Percentiles rank a stretch among this genome's conserved stretches.
Evolutionary conservation across 192 early-diverging fungal genomes (phyloP).

Genomic region (Entrophospora sp.): DNA sequence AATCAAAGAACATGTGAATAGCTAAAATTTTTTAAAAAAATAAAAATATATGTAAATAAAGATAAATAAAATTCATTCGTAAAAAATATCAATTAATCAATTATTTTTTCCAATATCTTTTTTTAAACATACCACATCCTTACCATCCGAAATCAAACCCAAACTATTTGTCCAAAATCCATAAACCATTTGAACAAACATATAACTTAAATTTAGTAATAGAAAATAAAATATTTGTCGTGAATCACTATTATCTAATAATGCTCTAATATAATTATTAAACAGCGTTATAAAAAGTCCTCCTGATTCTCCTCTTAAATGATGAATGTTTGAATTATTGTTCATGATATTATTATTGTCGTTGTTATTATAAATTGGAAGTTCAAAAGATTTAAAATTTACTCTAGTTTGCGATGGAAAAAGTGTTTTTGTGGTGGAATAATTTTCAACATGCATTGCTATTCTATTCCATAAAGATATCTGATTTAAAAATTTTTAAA

Average conservation of each 20-base stretch:
- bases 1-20: slow-evolving; percentile 98
- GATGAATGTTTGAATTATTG: no score
- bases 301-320: no score
- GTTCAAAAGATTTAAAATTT: no score
- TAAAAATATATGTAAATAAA: not conserved
- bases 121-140: not conserved
- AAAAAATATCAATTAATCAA: not conserved
- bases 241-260: slow-evolving; percentile 64
- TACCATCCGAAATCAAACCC: slow-evolving; percentile 83
- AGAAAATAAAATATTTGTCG: slow-evolving; percentile 92
- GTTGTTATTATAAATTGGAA: no score
- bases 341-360: no score
- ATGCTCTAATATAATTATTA: slow-evolving; percentile 39
- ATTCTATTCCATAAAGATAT: no score
- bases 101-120: not conserved
- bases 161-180: slow-evolving; percentile 77
- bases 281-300: no score
- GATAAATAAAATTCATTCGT: no score
- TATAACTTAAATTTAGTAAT: slow-evolving; percentile 85
- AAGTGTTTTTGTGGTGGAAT: no score
- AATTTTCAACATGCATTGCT: no score
- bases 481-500: no score
- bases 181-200: slow-evolving; percentile 79
- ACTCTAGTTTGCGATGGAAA: no score
- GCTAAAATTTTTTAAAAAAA: slow-evolving; percentile 36